Conservation (phyloP, 306 rosid species). For the Trifolium fragiferum region DNA sequence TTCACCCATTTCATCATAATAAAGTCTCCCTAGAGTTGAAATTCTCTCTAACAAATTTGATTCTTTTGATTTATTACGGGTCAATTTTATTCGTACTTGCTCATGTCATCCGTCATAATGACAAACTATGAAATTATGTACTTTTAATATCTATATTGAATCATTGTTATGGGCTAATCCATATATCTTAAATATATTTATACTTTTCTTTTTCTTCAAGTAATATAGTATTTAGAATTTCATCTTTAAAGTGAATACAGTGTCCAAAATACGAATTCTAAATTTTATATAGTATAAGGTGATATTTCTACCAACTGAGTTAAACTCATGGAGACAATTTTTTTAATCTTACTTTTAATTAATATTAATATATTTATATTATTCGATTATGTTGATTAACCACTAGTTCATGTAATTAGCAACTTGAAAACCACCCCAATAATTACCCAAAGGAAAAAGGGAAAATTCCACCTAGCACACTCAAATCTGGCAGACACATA, state of each 20-base stretch:
- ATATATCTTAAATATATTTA: slow-evolving; percentile 24
- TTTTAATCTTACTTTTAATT: neutral
- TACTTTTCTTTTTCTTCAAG: neutral
- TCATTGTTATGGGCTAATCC: slow-evolving; percentile 25
- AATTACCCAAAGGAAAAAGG: slow-evolving; percentile 28
- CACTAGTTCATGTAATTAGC: slow-evolving; percentile 29
- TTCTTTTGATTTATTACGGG: slow-evolving; percentile 45
- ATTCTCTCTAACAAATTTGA: slow-evolving; percentile 44
- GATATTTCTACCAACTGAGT: too few relatives aligned
- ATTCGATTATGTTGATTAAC: slow-evolving; percentile 36
- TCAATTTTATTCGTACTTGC: slow-evolving; percentile 20
- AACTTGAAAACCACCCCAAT: slow-evolving; percentile 19
- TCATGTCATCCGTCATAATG: neutral
- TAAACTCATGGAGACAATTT: neutral
- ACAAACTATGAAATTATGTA: slow-evolving; percentile 42
- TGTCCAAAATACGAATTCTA: too few relatives aligned
- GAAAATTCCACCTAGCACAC: slow-evolving; percentile 25
- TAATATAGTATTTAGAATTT: too few relatives aligned
- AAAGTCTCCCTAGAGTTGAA: slow-evolving; percentile 52
- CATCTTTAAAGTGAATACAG: too few relatives aligned
- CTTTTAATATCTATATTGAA: slow-evolving; percentile 22
- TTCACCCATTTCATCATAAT: slow-evolving; percentile 30
- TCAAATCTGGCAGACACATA: slow-evolving; percentile 31
- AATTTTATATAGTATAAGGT: too few relatives aligned
- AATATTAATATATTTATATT: neutral